Percentiles rank a stretch among this genome's conserved stretches.
Conservation (phyloP, 345 rosid species). For the Toxicodendron radicans region DNA sequence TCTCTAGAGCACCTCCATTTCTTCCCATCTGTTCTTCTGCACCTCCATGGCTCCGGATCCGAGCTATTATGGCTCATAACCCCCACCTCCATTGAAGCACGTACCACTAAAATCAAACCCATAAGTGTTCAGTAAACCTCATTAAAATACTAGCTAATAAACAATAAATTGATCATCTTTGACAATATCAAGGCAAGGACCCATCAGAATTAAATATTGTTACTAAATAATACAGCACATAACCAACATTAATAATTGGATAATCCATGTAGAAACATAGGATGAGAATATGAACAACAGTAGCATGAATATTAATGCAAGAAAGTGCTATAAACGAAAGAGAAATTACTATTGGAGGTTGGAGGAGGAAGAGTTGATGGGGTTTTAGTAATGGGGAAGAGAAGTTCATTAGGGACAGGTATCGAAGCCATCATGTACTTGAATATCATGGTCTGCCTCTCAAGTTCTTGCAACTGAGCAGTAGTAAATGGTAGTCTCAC, state of each 20-base stretch:
- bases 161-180: neutral
- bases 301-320: neutral
- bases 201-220: neutral
- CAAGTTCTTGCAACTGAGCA: slow-evolving; percentile 62
- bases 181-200: neutral
- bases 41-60: slow-evolving; percentile 73
- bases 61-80: slow-evolving; percentile 31
- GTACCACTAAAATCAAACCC: slow-evolving; percentile 3
- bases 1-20: slow-evolving; percentile 83
- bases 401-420: slow-evolving; percentile 60
- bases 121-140: neutral
- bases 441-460: slow-evolving; percentile 52
- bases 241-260: no score
- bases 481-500: slow-evolving; percentile 47
- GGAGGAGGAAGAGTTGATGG: slow-evolving; percentile 24
- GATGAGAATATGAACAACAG: neutral
- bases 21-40: slow-evolving; percentile 76
- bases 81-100: slow-evolving; percentile 32
- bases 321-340: neutral
- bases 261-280: no score
- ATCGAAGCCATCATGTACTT: slow-evolving; percentile 56
- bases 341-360: slow-evolving; percentile 28
- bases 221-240: no score
- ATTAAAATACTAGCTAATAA: neutral
- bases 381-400: slow-evolving; percentile 37